These are phyloP conservation scores for Cytidiella melzeri DNA, from an alignment of 768 basidiomycete genomes.

Conservation along the genomic window DNA sequence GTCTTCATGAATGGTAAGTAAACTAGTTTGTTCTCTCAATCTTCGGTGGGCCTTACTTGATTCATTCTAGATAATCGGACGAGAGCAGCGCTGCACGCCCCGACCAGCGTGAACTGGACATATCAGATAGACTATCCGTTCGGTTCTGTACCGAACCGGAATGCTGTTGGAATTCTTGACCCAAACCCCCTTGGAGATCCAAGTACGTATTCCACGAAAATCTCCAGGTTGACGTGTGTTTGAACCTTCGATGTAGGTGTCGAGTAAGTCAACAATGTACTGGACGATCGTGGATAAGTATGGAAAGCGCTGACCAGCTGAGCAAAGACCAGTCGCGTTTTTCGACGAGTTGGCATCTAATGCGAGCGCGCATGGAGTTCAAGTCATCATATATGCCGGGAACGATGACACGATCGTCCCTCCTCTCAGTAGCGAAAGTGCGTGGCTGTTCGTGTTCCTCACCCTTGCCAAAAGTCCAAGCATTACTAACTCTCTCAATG, in stretches of 20 bases:
- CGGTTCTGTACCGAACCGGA: constrained; percentile 19
- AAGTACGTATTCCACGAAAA: no score
- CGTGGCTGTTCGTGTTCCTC: no score
- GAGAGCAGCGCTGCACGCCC: constrained; percentile 56
- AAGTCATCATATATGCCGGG: constrained; percentile 55
- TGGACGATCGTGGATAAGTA: no score
- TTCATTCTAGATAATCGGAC: background rate
- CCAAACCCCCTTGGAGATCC: no score
- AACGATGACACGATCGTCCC: constrained; percentile 64
- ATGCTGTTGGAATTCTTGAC: no score
- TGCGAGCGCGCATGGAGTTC: constrained; percentile 43
- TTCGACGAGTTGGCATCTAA: constrained; percentile 61
- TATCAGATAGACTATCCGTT: constrained; percentile 14
- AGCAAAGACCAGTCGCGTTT: constrained; percentile 60
- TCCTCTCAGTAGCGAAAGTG: constrained; percentile 59
- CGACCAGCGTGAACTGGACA: constrained; percentile 47
- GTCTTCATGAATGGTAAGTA: constrained; percentile 57
- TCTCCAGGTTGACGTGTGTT: no score
- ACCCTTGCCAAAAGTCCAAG: background rate
- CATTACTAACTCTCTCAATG: background rate
- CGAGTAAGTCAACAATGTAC: no score
- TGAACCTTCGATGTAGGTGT: no score
- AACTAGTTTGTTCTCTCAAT: background rate
- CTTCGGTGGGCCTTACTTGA: background rate
- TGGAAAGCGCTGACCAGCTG: no score